A percentile compares a stretch with the other conserved stretches of the same genome.
Evolutionary conservation across 257 asterid species (phyloP).

Genomic region (Primulina huaijiensis): DNA sequence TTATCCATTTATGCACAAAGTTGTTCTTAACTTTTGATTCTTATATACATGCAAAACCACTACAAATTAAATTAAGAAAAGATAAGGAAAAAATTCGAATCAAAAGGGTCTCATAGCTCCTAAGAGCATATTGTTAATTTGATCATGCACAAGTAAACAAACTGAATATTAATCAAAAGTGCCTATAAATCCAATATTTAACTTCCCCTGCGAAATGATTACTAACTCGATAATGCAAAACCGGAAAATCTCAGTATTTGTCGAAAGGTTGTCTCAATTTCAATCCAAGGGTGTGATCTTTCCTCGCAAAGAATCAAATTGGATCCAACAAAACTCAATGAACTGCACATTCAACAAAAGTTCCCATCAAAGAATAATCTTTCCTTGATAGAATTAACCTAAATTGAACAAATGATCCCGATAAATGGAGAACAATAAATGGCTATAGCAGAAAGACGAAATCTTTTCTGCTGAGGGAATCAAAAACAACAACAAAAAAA

Average conservation of each 20-base stretch:
- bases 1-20: conserved; percentile 50
- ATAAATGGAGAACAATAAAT: conserved; percentile 4
- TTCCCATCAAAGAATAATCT: conserved; percentile 19
- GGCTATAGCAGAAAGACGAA: neutral
- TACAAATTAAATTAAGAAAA: conserved; percentile 25
- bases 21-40: conserved; percentile 13
- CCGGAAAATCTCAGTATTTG: neutral
- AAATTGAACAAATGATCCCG: conserved; percentile 19
- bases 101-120: conserved; percentile 3
- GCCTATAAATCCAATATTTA: neutral
- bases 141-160: neutral
- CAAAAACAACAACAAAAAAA: conserved; percentile 8
- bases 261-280: conserved; percentile 17
- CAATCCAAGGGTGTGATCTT: conserved; percentile 23
- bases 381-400: conserved; percentile 14
- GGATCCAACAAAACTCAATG: neutral
- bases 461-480: conserved; percentile 17
- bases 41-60: conserved; percentile 9
- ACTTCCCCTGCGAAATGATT: neutral
- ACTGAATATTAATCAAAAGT: neutral
- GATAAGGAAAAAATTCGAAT: neutral
- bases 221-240: too few species aligned
- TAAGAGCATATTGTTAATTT: too few species aligned
- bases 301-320: neutral
- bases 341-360: neutral